Conservation (phyloP, 2,329 filamentous ascomycete species). For the Phaeophleospora eucalypticola region DNA sequence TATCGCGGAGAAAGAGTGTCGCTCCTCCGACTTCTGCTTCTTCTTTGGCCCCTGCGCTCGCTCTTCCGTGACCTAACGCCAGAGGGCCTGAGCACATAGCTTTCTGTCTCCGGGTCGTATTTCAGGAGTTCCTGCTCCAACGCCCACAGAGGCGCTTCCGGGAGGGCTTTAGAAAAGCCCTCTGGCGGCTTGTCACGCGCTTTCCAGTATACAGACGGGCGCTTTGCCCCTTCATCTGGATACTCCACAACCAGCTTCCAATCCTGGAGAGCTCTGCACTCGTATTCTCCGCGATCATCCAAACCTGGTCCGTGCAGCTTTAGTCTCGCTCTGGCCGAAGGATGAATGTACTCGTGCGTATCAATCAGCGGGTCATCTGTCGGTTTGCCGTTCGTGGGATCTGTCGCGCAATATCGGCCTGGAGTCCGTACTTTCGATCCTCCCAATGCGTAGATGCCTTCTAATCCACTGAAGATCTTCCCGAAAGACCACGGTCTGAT, state of each 20-base stretch:
- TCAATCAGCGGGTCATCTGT: slow-evolving; percentile 44
- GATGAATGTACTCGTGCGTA: slow-evolving; percentile 52
- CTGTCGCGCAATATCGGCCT: slow-evolving; percentile 44
- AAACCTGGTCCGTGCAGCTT: slow-evolving; percentile 45
- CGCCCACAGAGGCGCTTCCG: slow-evolving; percentile 44
- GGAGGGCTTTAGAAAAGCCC: slow-evolving; percentile 38
- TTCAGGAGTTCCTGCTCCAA: slow-evolving; percentile 41
- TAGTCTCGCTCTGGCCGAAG: slow-evolving; percentile 44
- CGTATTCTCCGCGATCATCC: slow-evolving; percentile 44
- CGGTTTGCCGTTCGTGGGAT: slow-evolving; percentile 40
- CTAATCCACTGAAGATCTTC: slow-evolving; percentile 43
- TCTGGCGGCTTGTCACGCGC: slow-evolving; percentile 33
- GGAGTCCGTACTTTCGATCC: slow-evolving; percentile 45
- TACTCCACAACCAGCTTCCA: slow-evolving; percentile 48
- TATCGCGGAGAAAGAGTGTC: neutral
- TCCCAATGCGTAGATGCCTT: slow-evolving; percentile 45
- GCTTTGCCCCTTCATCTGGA: slow-evolving; percentile 30
- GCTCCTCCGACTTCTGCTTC: slow-evolving; percentile 7
- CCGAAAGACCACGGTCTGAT: slow-evolving; percentile 48
- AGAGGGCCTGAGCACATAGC: slow-evolving; percentile 33
- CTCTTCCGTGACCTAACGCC: slow-evolving; percentile 19
- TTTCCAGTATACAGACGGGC: slow-evolving; percentile 44
- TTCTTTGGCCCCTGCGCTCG: slow-evolving; percentile 4
- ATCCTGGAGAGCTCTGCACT: slow-evolving; percentile 41
- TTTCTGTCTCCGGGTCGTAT: slow-evolving; percentile 41